Percentiles rank a stretch among this genome's conserved stretches.
Conservation (phyloP, 192 early-diverging fungal genomes). For the Rhizoclosmatium globosum region DNA sequence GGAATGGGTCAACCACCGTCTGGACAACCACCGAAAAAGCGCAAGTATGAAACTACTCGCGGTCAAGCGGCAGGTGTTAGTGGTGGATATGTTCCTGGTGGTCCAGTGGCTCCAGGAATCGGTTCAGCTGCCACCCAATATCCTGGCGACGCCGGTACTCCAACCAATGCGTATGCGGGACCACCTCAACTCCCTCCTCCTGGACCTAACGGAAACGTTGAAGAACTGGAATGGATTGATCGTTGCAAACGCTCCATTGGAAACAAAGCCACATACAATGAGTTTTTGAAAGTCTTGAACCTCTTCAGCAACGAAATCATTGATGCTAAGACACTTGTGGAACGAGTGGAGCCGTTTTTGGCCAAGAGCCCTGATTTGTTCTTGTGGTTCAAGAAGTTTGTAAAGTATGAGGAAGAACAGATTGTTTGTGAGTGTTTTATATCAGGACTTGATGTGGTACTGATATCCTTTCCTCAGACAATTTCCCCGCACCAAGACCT, state of each 20-base stretch:
- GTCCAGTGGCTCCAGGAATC: conserved; percentile 10
- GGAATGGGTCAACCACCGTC: background rate
- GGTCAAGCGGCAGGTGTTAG: background rate
- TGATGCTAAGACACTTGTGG: conserved; percentile 82
- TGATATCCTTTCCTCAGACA: conserved; percentile 38
- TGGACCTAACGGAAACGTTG: conserved; percentile 48
- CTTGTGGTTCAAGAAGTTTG: conserved; percentile 92
- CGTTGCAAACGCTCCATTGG: conserved; percentile 85
- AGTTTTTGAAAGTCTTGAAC: conserved; percentile 96
- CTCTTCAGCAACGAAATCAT: conserved; percentile 94
- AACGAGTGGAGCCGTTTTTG: conserved; percentile 87
- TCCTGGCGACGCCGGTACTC: conserved; percentile 13
- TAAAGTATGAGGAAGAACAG: conserved; percentile 83
- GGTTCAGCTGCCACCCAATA: background rate
- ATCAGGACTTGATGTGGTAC: no score
- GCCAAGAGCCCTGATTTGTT: conserved; percentile 84
- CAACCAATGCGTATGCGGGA: background rate
- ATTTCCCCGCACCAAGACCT: conserved; percentile 65
- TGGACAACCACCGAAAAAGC: conserved; percentile 43
- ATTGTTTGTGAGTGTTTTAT: conserved; percentile 57
- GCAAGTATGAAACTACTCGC: conserved; percentile 26
- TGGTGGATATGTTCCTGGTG: conserved; percentile 28
- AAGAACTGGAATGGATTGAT: conserved; percentile 96
- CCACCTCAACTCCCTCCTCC: background rate
- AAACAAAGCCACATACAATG: conserved; percentile 89